Conservation (phyloP, 1,139 yeast species). For the Maudiozyma humilis region DNA sequence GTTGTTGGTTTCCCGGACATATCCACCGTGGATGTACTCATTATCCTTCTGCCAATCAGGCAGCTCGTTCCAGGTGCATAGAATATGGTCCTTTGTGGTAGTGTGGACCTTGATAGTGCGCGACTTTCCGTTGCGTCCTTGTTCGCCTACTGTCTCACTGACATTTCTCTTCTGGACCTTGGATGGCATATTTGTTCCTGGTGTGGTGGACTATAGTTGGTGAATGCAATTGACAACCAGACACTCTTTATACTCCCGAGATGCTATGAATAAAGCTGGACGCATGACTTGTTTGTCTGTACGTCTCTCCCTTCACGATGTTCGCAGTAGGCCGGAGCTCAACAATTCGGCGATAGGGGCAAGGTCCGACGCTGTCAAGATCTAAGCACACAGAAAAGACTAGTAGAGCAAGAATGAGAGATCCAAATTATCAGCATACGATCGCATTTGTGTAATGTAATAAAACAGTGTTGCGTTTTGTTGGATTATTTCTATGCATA, state of each 20-base stretch:
- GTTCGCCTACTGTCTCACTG: background rate
- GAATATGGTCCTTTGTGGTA: background rate
- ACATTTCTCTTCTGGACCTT: constrained; percentile 1
- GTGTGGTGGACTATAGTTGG: background rate
- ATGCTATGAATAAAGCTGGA: too few relatives aligned
- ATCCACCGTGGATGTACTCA: constrained; percentile 64
- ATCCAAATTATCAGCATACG: too few relatives aligned
- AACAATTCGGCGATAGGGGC: background rate
- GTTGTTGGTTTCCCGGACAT: constrained; percentile 62
- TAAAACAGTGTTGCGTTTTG: too few relatives aligned
- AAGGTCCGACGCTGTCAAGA: background rate
- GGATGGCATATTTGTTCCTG: background rate
- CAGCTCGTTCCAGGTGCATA: constrained; percentile 36
- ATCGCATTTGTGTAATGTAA: too few relatives aligned
- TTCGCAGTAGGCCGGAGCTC: too few relatives aligned
- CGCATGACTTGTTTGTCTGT: too few relatives aligned
- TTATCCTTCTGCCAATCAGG: constrained; percentile 87
- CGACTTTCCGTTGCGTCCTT: background rate
- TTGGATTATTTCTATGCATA: too few relatives aligned
- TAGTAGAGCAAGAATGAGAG: background rate
- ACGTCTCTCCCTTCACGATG: too few relatives aligned
- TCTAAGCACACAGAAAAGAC: background rate
- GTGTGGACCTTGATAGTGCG: background rate
- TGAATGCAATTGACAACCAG: too few relatives aligned
- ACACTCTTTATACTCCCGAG: too few relatives aligned